phyloP scores from a whole-genome alignment of 495 filamentous ascomycete genomes.

The Aspergillus nanangensis region DNA sequence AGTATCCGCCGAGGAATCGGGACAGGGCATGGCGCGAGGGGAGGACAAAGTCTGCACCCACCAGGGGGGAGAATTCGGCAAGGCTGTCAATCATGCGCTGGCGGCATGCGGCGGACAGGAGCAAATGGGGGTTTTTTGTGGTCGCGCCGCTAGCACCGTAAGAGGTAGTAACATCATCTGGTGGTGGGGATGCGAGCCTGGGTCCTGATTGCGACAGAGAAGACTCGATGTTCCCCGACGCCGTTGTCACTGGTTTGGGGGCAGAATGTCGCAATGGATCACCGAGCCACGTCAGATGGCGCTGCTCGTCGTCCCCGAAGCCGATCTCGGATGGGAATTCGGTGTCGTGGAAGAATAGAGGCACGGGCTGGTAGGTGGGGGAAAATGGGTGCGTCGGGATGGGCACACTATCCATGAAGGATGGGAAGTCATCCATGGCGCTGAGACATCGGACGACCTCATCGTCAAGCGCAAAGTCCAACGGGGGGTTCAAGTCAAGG shows the following conservation, averaged over 20 bases:
- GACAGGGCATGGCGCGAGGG: conserved; percentile 60
- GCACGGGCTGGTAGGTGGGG: conserved; percentile 36
- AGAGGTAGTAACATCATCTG: too few relatives aligned
- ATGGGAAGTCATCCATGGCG: conserved; percentile 35
- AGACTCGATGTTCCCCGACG: too few relatives aligned
- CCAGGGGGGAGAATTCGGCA: conserved; percentile 24
- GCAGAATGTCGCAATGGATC: conserved; percentile 15
- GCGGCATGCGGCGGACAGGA: conserved; percentile 31
- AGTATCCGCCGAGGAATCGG: conserved; percentile 61
- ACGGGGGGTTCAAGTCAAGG: conserved; percentile 24
- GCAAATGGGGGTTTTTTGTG: too few relatives aligned
- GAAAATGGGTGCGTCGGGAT: conserved; percentile 39
- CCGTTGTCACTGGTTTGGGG: too few relatives aligned
- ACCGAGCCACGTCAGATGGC: conserved; percentile 23
- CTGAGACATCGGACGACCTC: too few relatives aligned
- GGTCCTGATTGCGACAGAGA: too few relatives aligned
- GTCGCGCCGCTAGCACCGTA: too few relatives aligned
- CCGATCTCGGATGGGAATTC: too few relatives aligned
- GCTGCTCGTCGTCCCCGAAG: conserved; percentile 23
- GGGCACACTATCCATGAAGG: conserved; percentile 38
- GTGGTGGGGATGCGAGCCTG: too few relatives aligned
- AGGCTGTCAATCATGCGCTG: conserved; percentile 24
- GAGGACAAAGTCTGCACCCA: conserved; percentile 30
- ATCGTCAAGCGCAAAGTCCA: conserved; percentile 13
- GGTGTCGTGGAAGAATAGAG: conserved; percentile 34